Base-by-base conservation (phyloP, 306 rosid species). In the Crataegus laevigata region DNA sequence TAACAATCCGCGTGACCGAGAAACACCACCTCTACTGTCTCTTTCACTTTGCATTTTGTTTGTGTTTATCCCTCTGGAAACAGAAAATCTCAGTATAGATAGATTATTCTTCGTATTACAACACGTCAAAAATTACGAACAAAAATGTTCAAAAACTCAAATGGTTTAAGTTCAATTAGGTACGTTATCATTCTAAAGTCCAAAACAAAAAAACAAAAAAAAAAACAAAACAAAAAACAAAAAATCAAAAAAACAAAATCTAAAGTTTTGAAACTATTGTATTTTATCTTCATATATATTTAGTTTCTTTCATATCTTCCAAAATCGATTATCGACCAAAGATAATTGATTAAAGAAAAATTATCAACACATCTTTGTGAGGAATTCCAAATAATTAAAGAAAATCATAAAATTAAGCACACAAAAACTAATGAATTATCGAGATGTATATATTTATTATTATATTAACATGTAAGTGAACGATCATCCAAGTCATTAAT, bases 11-110 rank as follows among this genome's bases (percentile, higher is more conserved):
- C 71, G 72, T 29, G 87, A 71, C 32, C 67, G 80, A 78, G 72
- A 84, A 30, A 80, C 68, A n/a, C 73, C 71, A 29, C 75, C 85
- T 29, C 40, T 15, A 62, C 73, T 79, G 58, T 81, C 87, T 83
- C 84, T 82, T 64, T 82, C 84, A 79, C 81, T 81, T 66, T 87
- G 86, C 97, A 89, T 91, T 60, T 61, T 84, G 29, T 24, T 8
- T 30, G 69, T 45, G 40, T 77, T 68, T 75, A 52, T 45, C 69
- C 54, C 66, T 72, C 73, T 79, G 72, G 43, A 50, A 18, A 42
- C 22, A 26, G 17, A 75, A 70, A 73, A 66, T 11, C 13, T 28
- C 28, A 60, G 28, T 14, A 42, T 4, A 18, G 26, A 42, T 4
- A 18, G 26, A 42, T 42, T 30, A 38, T 52, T 43, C 26, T 11